These are phyloP conservation scores for Saccharomyces mikatae DNA, from an alignment of 805 yeast species.

Conservation along the genomic window DNA sequence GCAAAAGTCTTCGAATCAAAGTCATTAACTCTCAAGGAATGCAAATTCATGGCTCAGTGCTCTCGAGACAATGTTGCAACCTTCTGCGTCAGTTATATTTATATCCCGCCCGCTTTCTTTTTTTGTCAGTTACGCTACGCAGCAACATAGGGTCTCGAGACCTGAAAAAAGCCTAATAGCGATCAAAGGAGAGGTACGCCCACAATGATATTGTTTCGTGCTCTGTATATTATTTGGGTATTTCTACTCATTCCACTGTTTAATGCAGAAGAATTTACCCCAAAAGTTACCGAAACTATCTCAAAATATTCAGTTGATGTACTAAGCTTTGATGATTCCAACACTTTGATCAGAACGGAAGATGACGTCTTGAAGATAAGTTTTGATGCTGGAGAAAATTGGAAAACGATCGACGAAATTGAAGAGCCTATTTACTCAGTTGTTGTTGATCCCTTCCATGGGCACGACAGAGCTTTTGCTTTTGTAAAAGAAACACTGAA, in stretches of 20 bases:
- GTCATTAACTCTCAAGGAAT: too few species aligned
- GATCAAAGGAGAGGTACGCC: too few species aligned
- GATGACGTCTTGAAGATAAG: constrained; percentile 32
- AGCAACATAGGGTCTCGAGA: neutral
- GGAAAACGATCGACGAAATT: constrained; percentile 28
- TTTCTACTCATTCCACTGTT: neutral
- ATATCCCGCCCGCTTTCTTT: neutral
- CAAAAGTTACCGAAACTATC: constrained; percentile 10
- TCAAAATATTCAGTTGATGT: constrained; percentile 2
- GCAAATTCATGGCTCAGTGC: too few species aligned
- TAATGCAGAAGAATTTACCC: constrained; percentile 2
- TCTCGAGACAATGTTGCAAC: too few species aligned
- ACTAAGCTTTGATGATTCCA: constrained; percentile 44
- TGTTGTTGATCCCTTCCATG: constrained; percentile 9
- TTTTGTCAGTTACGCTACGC: neutral
- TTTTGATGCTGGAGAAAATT: constrained; percentile 43
- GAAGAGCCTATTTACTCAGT: constrained; percentile 2
- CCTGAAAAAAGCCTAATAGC: neutral
- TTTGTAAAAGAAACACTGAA: neutral
- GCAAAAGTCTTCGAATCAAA: too few species aligned
- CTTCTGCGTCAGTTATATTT: too few species aligned
- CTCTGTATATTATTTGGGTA: neutral
- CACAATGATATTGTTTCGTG: neutral
- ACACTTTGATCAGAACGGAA: constrained; percentile 32
- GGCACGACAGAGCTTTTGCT: constrained; percentile 18